Evolutionary conservation across 148 eudicot genomes (phyloP).

Genomic region (Nepenthes mirabilis): DNA sequence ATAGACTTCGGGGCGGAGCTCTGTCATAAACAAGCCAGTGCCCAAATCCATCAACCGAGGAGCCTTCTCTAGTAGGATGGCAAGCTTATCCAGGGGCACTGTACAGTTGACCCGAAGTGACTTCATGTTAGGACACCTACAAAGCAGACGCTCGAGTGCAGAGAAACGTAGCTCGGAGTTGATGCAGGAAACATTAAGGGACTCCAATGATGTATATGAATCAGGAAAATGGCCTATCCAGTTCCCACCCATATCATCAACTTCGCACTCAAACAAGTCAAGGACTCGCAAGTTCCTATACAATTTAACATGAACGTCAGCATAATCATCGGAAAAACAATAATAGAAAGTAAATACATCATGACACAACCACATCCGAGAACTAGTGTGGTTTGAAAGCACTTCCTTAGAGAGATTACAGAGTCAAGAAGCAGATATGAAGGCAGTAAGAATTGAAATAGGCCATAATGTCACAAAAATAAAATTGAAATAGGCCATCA

Average conservation of each 20-base stretch:
- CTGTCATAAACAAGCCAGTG: constrained; percentile 50
- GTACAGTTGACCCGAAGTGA: constrained; percentile 58
- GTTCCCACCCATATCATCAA: constrained; percentile 55
- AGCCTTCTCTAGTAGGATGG: constrained; percentile 33
- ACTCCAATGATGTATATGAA: constrained; percentile 38
- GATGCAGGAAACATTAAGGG: constrained; percentile 53
- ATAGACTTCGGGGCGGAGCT: constrained; percentile 33
- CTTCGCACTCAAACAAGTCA: constrained; percentile 63
- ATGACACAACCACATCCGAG: too few species aligned
- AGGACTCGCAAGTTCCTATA: constrained; percentile 48
- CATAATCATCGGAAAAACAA: neutral
- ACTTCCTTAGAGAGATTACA: too few species aligned
- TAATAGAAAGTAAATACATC: too few species aligned
- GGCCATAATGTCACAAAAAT: too few species aligned
- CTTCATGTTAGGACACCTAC: constrained; percentile 46
- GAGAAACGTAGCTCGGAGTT: constrained; percentile 49
- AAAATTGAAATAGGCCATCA: too few species aligned
- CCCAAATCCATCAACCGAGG: constrained; percentile 58
- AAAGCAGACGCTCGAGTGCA: constrained; percentile 48
- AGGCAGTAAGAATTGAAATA: too few species aligned
- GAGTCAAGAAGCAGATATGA: too few species aligned
- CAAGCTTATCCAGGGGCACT: constrained; percentile 54
- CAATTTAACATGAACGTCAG: neutral
- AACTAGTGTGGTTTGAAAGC: too few species aligned
- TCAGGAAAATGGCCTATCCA: constrained; percentile 75